Evolutionary conservation across 2,329 filamentous ascomycete genomes (phyloP).

Genomic region (Nemania sp.): DNA sequence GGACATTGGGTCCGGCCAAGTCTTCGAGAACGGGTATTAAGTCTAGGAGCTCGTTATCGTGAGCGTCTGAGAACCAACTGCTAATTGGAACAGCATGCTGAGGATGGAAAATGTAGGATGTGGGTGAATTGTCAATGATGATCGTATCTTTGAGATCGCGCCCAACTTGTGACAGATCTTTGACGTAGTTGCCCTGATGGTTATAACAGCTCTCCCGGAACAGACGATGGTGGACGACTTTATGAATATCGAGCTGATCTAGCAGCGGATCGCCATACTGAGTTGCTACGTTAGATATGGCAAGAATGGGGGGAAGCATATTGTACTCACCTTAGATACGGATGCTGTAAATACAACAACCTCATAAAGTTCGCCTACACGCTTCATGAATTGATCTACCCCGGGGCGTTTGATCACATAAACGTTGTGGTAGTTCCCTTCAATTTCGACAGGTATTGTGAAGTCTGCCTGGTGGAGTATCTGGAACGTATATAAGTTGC

Average conservation of each 20-base stretch:
- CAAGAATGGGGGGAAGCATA: neutral
- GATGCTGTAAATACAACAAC: conserved; percentile 98
- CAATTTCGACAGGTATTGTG: conserved; percentile 97
- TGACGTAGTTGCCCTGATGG: conserved; percentile 98
- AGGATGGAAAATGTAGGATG: conserved; percentile 98
- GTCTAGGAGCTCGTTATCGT: conserved; percentile 97
- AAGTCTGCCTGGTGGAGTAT: conserved; percentile 98
- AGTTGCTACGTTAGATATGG: conserved; percentile 29
- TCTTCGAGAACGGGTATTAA: conserved; percentile 98
- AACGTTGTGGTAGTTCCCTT: conserved; percentile 98
- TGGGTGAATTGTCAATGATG: conserved; percentile 99
- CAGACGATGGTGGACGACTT: conserved; percentile 91
- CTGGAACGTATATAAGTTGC: conserved; percentile 51
- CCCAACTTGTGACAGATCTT: conserved; percentile 96
- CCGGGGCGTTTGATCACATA: conserved; percentile 99
- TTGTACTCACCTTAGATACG: conserved; percentile 81
- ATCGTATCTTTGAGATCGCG: conserved; percentile 96
- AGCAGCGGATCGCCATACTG: conserved; percentile 95
- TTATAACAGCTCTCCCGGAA: conserved; percentile 99
- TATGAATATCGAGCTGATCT: conserved; percentile 95
- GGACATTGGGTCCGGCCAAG: conserved; percentile 82
- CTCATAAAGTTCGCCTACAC: conserved; percentile 95
- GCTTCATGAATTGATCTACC: conserved; percentile 98
- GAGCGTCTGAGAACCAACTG: conserved; percentile 99
- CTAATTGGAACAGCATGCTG: conserved; percentile 98